Evolutionary conservation across 2,329 filamentous ascomycete species (phyloP).

Genomic region (Thyridium curvatum): DNA sequence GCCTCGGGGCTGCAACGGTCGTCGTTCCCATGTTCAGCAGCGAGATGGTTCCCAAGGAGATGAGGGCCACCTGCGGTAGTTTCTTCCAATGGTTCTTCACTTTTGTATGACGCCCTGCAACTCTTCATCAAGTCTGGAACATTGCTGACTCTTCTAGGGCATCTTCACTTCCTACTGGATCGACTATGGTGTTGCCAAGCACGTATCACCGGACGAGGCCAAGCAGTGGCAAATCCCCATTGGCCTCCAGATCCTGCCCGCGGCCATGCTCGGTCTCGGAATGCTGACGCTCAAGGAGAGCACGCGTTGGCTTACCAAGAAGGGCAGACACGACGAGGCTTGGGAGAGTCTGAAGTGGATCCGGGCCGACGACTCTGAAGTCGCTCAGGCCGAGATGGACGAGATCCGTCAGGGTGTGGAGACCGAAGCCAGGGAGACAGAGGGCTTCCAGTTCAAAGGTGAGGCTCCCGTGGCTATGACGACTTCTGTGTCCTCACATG

Average conservation of each 20-base stretch:
- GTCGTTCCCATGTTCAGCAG: too few relatives aligned
- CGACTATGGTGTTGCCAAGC: too few relatives aligned
- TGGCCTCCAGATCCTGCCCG: slow-evolving; percentile 42
- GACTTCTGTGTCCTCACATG: too few relatives aligned
- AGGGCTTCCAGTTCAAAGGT: slow-evolving; percentile 29
- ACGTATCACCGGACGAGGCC: slow-evolving; percentile 28
- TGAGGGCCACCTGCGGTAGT: too few relatives aligned
- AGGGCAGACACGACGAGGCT: slow-evolving; percentile 35
- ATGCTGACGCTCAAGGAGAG: slow-evolving; percentile 42
- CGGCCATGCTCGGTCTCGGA: slow-evolving; percentile 37
- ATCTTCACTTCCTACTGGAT: too few relatives aligned
- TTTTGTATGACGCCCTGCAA: too few relatives aligned
- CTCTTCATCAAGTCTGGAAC: too few relatives aligned
- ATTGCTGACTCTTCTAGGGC: too few relatives aligned
- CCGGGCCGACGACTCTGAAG: slow-evolving; percentile 31
- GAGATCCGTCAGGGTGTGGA: slow-evolving; percentile 41
- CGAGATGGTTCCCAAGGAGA: too few relatives aligned
- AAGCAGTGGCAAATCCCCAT: slow-evolving; percentile 51
- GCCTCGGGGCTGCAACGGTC: slow-evolving; percentile 20
- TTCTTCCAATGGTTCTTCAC: too few relatives aligned
- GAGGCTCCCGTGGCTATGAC: neutral
- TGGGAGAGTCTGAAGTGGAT: slow-evolving; percentile 44
- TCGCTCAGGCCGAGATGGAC: slow-evolving; percentile 35
- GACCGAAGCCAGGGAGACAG: slow-evolving; percentile 34
- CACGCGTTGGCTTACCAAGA: slow-evolving; percentile 41